A percentile compares a stretch with the other conserved stretches of the same genome.
These are phyloP conservation scores for Pseudopithomyces maydicus DNA, from an alignment of 2,329 filamentous ascomycete species.

Conservation along the genomic window DNA sequence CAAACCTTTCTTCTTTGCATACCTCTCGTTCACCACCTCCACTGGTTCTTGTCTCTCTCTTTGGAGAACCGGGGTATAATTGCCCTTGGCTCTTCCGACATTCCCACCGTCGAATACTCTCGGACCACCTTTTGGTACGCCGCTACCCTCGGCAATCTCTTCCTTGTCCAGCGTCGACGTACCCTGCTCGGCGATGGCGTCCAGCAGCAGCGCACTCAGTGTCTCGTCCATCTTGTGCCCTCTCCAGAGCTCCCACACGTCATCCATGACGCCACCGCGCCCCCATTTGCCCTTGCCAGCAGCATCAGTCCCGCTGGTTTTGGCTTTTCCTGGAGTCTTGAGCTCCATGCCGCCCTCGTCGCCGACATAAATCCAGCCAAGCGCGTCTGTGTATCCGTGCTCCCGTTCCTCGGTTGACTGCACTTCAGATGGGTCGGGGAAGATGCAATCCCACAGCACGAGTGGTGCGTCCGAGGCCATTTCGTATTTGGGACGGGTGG, in stretches of 20 bases:
- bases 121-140: conserved; percentile 45
- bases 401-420: conserved; percentile 47
- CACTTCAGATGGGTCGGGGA: conserved; percentile 60
- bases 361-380: conserved; percentile 81
- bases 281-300: conserved; percentile 41
- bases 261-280: conserved; percentile 46
- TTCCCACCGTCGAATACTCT: conserved; percentile 66
- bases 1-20: conserved; percentile 57
- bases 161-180: conserved; percentile 27
- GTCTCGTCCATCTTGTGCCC: conserved; percentile 88
- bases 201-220: conserved; percentile 74
- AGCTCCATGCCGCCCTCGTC: conserved; percentile 64
- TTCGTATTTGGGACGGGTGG: conserved; percentile 81
- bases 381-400: conserved; percentile 58
- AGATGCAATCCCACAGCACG: conserved; percentile 95
- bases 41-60: conserved; percentile 62
- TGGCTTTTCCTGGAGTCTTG: conserved; percentile 20
- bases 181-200: conserved; percentile 58
- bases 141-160: conserved; percentile 15
- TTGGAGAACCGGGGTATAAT: conserved; percentile 62
- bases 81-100: conserved; percentile 58
- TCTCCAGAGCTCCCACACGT: conserved; percentile 83
- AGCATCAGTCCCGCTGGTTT: conserved; percentile 15
- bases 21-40: conserved; percentile 67
- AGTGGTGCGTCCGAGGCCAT: conserved; percentile 91